Conservation (phyloP, 2,329 filamentous ascomycete genomes). For the Leptographium wingfieldii region DNA sequence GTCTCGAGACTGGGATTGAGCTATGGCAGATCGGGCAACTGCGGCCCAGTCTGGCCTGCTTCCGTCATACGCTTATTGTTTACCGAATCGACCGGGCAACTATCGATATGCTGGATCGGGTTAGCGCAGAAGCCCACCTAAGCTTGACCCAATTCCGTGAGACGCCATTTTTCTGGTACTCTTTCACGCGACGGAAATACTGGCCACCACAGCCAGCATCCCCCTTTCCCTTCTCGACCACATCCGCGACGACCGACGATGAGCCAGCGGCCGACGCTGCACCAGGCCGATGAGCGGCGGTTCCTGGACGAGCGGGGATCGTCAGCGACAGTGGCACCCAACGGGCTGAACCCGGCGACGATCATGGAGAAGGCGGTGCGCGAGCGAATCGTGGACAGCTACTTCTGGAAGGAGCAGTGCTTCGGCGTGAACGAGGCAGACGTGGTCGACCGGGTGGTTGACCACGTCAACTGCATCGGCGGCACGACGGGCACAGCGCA, state of each 20-base stretch:
- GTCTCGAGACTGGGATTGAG: neutral
- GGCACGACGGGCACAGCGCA: constrained; percentile 78
- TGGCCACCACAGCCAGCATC: neutral
- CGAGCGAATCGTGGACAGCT: constrained; percentile 87
- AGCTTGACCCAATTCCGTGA: neutral
- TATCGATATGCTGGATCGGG: constrained; percentile 11
- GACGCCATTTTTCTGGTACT: neutral
- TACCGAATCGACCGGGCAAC: constrained; percentile 12
- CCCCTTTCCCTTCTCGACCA: constrained; percentile 17
- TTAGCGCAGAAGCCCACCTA: neutral
- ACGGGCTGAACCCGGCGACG: constrained; percentile 86
- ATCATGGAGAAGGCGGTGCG: constrained; percentile 92
- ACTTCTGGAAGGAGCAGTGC: constrained; percentile 98
- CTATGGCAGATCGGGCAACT: neutral
- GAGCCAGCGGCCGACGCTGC: constrained; percentile 15
- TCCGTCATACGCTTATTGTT: constrained; percentile 2
- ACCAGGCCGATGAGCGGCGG: constrained; percentile 67
- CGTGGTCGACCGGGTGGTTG: constrained; percentile 79
- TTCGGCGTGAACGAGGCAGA: constrained; percentile 81
- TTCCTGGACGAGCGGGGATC: constrained; percentile 90
- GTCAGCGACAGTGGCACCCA: constrained; percentile 59
- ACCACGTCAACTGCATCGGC: constrained; percentile 69
- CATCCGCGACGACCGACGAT: neutral
- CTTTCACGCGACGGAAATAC: neutral
- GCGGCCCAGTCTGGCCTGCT: neutral